Percentiles rank a stretch among this genome's conserved stretches.
These are phyloP conservation scores for Hypoxylon sp. DNA, from an alignment of 2,329 filamentous ascomycete species.

Conservation along the genomic window DNA sequence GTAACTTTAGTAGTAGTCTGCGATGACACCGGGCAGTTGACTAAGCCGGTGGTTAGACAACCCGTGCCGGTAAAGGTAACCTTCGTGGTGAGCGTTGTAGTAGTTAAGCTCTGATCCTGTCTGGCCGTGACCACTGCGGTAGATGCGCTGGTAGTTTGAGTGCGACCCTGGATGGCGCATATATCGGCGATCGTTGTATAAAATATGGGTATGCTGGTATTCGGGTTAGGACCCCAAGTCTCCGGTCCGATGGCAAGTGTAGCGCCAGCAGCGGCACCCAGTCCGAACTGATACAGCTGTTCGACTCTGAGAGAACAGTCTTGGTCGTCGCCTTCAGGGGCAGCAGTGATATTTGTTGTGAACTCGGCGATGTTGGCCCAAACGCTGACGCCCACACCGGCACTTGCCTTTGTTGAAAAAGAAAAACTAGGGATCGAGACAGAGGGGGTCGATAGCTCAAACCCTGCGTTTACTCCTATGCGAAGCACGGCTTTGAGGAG, in stretches of 20 bases:
- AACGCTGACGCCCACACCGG: slow-evolving; percentile 64
- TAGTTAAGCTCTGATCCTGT: slow-evolving; percentile 53
- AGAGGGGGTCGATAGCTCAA: slow-evolving; percentile 52
- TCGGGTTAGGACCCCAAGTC: slow-evolving; percentile 66
- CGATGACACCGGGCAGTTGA: slow-evolving; percentile 66
- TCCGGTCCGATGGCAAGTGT: slow-evolving; percentile 60
- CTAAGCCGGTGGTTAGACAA: slow-evolving; percentile 60
- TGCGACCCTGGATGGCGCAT: slow-evolving; percentile 57
- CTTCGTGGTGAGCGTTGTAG: slow-evolving; percentile 59
- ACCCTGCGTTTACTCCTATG: slow-evolving; percentile 62
- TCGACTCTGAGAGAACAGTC: slow-evolving; percentile 63
- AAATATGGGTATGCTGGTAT: slow-evolving; percentile 65
- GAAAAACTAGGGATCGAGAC: slow-evolving; percentile 46
- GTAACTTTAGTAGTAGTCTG: slow-evolving; percentile 61
- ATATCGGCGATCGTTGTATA: slow-evolving; percentile 64
- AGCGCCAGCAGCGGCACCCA: slow-evolving; percentile 69
- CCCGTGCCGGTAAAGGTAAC: slow-evolving; percentile 61
- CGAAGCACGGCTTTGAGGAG: slow-evolving; percentile 64
- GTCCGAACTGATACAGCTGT: slow-evolving; percentile 65
- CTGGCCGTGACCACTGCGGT: slow-evolving; percentile 45
- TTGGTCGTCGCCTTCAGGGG: slow-evolving; percentile 52
- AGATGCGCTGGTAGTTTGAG: slow-evolving; percentile 38
- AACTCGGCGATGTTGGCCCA: slow-evolving; percentile 70
- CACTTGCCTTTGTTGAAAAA: slow-evolving; percentile 50
- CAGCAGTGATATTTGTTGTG: slow-evolving; percentile 64